Evolutionary conservation across 2,329 filamentous ascomycete species (phyloP).

Genomic region (Sporothrix sp.): DNA sequence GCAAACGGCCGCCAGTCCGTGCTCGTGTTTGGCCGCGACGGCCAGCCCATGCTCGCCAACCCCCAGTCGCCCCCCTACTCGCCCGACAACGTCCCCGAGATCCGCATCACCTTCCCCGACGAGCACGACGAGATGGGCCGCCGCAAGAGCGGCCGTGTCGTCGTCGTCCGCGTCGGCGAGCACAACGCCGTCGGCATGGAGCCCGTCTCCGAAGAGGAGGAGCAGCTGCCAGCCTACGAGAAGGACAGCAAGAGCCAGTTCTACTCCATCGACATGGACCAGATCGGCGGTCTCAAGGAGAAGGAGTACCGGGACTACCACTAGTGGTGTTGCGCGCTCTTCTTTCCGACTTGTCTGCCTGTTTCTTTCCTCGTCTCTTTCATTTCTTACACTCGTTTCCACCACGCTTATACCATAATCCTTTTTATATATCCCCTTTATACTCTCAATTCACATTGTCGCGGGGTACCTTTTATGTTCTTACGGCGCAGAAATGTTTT

Average conservation of each 20-base stretch:
- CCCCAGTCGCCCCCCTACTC: conserved; percentile 66
- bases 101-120: conserved; percentile 95
- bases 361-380: conserved; percentile 5
- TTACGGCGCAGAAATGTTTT: conserved; percentile 10
- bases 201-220: conserved; percentile 71
- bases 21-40: conserved; percentile 64
- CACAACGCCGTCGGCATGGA: conserved; percentile 71
- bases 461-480: conserved; percentile 3
- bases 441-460: background rate
- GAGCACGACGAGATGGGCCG: conserved; percentile 82
- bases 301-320: conserved; percentile 49
- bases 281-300: conserved; percentile 89
- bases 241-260: conserved; percentile 71
- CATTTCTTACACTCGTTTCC: background rate
- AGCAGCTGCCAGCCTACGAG: conserved; percentile 79
- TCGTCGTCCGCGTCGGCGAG: conserved; percentile 86
- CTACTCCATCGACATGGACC: conserved; percentile 88
- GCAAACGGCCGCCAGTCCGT: conserved; percentile 51
- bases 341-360: background rate
- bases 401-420: conserved; percentile 5
- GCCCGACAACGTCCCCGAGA: conserved; percentile 81
- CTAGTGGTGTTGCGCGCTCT: conserved; percentile 13
- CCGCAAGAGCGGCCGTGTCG: conserved; percentile 73
- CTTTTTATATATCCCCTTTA: background rate
- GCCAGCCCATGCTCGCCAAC: conserved; percentile 63